Evolutionary conservation across 2,329 filamentous ascomycete genomes (phyloP), one percentile per base, ranked within the genome.

Genomic region (Neopestalotiopsis clavispora): DNA sequence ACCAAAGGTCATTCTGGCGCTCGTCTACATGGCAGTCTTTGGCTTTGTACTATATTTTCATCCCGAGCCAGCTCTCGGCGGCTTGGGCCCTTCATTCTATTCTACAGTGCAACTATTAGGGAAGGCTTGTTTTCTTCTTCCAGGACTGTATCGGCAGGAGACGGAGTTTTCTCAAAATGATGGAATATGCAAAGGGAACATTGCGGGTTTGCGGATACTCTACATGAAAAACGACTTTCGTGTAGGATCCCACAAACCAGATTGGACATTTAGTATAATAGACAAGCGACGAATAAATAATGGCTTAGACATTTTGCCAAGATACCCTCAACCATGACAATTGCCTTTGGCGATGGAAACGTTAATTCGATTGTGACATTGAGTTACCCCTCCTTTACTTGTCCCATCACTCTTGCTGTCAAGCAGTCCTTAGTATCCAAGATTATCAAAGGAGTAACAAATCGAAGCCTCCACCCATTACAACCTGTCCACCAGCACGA

Each of bases 21-120:
- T 62, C 32, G n/a, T 38, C 17, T 61, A 5, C 20, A 9, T n/a
- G n/a, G n/a, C 28, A 40, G 20, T 20, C 59, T 34, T 14, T 38
- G 32, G 34, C 20, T 10, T 42, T 62, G 59, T 62, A 62, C 20
- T 62, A 62, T 62, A 34, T 40, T 40, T 40, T 40, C 9, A n/a
- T 62, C 20, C 28, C n/a, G 32, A 34, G 17, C 32, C n/a, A 34
- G 13, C n/a, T 34, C 59, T 32, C 13, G 42, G n/a, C 4, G 20
- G 34, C 38, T 64, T 20, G 23, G 23, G n/a, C 23, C 12, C 17
- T 45, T 49, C 28, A 34, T 64, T 49, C 13, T 34, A 42, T 62
- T 62, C 59, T 62, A 38, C 32, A 38, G 32, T 62, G 32, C 59
- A 32, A 62, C 32, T 38, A 38, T 23, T 38, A 62, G 34, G 32